Evolutionary conservation across 208 protist species (phyloP), one percentile per base, ranked within the genome.

Genomic region (Leishmania mexicana): DNA sequence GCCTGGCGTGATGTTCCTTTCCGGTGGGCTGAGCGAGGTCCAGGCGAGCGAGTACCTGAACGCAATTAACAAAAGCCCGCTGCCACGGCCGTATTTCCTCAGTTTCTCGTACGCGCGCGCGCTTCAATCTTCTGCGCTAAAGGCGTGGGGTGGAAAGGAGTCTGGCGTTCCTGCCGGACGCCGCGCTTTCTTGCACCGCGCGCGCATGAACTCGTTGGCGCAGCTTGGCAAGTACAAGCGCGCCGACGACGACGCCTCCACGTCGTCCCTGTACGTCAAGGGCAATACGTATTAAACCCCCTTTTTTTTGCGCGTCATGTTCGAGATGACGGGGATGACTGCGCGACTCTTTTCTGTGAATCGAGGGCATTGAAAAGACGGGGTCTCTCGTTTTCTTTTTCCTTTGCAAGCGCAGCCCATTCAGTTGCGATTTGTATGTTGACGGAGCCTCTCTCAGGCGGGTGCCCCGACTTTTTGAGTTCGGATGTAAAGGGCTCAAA

Each of bases 31-130:
- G 86, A 97, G 94, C 83, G 98, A 99, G 85, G 90, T 98, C 53
- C 96, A 99, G 89, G 98, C 99, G 42, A 98, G 97, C 42, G 87
- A 93, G 81, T 97, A 99, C 90, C 93, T 99, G 51, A 99, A 99
- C 91, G 98, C 96, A 17, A 99, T 99, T 47, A 99, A 99, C 95
- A 74, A 51, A 57, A 35, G 42, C 31, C 74, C 85, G 21, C 80
- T 74, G 17, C 68, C 78, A 24, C 89, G 92, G 49, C 98, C 98
- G 71, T 99, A 97, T 97, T 78, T 83, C 38, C 79, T 99, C 38
- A 96, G 90, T 72, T 99, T 99, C 92, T 98, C 95, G 51, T 99
- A 98, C 81, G 98, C 97, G 65, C 93, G 98, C 75, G 99, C 99
- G 40, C 90, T 99, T 10, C 98, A 99, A 92, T 86, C 87, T 57